Evolutionary conservation across 805 yeast genomes (phyloP).

Genomic region (Yarrowia keelungensis): DNA sequence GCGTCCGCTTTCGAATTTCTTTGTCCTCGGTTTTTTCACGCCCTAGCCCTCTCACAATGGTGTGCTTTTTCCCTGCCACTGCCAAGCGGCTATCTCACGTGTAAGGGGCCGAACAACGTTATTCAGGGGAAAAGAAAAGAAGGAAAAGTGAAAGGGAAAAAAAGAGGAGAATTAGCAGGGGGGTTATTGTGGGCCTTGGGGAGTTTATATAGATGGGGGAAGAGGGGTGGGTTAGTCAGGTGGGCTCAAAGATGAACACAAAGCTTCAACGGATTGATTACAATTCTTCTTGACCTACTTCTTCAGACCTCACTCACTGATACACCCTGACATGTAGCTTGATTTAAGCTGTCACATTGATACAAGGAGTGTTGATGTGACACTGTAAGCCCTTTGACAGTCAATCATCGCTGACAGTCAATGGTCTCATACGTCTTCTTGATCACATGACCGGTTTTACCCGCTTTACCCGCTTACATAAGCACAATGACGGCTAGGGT

Average conservation of each 20-base stretch:
- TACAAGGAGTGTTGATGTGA: neutral
- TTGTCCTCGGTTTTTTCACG: neutral
- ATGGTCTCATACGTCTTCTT: too few species aligned
- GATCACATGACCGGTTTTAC: neutral
- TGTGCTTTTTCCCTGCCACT: neutral
- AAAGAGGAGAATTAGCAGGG: neutral
- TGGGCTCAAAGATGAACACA: too few species aligned
- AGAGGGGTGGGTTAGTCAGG: too few species aligned
- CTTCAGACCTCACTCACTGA: too few species aligned
- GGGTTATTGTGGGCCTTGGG: neutral
- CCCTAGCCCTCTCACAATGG: too few species aligned
- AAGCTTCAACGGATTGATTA: too few species aligned
- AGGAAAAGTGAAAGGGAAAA: neutral
- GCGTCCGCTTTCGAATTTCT: too few species aligned
- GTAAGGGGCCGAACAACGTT: conserved; percentile 12
- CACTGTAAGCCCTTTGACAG: too few species aligned
- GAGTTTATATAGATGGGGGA: too few species aligned
- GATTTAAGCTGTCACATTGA: neutral
- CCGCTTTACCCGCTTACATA: neutral
- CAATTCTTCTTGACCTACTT: too few species aligned
- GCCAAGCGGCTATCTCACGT: conserved; percentile 24
- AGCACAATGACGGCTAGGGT: conserved; percentile 11
- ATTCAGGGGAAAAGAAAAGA: conserved; percentile 2
- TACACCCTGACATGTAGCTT: too few species aligned
- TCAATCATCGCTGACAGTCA: too few species aligned